Conservation (phyloP, 768 basidiomycete genomes). For the Dendrothele bispora region DNA sequence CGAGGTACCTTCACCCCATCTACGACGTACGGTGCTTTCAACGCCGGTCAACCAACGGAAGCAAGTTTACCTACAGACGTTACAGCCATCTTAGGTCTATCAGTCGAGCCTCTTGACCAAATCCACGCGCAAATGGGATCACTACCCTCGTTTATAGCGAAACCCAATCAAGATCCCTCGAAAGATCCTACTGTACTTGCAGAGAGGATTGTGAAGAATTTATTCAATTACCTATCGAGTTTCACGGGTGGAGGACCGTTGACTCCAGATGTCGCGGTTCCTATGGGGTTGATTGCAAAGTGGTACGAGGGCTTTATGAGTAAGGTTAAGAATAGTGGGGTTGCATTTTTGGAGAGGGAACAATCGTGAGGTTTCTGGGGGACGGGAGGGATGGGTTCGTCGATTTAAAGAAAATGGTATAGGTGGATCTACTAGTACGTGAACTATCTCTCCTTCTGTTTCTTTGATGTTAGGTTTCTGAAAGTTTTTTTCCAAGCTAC, state of each 20-base stretch:
- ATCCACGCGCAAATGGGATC: slow-evolving; percentile 59
- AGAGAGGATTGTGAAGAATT: slow-evolving; percentile 69
- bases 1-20: slow-evolving; percentile 58
- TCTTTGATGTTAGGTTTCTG: no score
- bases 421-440: no score
- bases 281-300: slow-evolving; percentile 59
- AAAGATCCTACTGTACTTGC: slow-evolving; percentile 57
- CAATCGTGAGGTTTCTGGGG: slow-evolving; percentile 22
- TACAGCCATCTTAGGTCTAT: slow-evolving; percentile 75
- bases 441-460: no score
- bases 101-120: slow-evolving; percentile 70
- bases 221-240: slow-evolving; percentile 74
- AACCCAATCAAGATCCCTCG: slow-evolving; percentile 21
- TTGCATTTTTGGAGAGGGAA: slow-evolving; percentile 59
- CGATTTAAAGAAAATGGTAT: no score
- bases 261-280: slow-evolving; percentile 53
- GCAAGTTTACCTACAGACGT: slow-evolving; percentile 37
- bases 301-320: slow-evolving; percentile 72
- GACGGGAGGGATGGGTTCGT: slow-evolving; percentile 15
- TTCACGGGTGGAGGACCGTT: slow-evolving; percentile 50
- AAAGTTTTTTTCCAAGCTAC: no score
- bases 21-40: slow-evolving; percentile 39
- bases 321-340: slow-evolving; percentile 60
- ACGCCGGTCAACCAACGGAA: slow-evolving; percentile 30
- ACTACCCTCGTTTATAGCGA: slow-evolving; percentile 34